Base-by-base conservation (phyloP, 1,284 basidiomycete genomes). In the Xerocomus cyaneibrunnescens region DNA sequence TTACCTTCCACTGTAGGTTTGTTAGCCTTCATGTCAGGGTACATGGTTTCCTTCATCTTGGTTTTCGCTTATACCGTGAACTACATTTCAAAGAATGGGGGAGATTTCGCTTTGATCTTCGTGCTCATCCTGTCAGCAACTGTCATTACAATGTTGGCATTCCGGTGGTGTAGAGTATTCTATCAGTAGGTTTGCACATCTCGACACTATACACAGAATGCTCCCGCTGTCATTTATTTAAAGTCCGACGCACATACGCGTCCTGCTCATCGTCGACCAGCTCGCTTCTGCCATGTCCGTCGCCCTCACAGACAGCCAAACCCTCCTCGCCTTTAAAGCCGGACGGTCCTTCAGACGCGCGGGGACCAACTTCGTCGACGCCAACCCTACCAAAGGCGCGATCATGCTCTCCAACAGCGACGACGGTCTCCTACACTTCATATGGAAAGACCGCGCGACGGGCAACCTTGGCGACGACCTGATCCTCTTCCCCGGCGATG, bases 401-500 rank as follows among this genome's bases (percentile, higher is more conserved):
- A 75, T 92, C 57, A 68, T 83, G 14, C 72, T 92, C 43, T 74
- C 78, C 34, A 82, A 78, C 51, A 81, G 77, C 35, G 89, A 91
- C 1, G 89, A 92, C 59, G 86, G 81, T 5, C 72, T 90, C 38
- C 64, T 91, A 57, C 89, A 87, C 65, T 88, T 91, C 59, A 74
- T 80, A 43, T 91, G 89, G 89, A 87, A 82, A 72, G 83, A 88
- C 63, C 74, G 88, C 59, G 72, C 73, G 19, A 85, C 81, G 2
- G 76, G 79, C 42, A 70, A 70, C 10, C 68, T 77, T 7, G 82
- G 84, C 59, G 87, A 90, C 81, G 89, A 92, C 60, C 71, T 92
- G 44, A 89, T 92, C 56, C 70, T 92, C 36, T 88, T 92, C 64
- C 87, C 88, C 1, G 77, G 79, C 3, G 89, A 92, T 68, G 89